Conservation (phyloP, 2,329 filamentous ascomycete species). For the Fusarium albosuccineum region DNA sequence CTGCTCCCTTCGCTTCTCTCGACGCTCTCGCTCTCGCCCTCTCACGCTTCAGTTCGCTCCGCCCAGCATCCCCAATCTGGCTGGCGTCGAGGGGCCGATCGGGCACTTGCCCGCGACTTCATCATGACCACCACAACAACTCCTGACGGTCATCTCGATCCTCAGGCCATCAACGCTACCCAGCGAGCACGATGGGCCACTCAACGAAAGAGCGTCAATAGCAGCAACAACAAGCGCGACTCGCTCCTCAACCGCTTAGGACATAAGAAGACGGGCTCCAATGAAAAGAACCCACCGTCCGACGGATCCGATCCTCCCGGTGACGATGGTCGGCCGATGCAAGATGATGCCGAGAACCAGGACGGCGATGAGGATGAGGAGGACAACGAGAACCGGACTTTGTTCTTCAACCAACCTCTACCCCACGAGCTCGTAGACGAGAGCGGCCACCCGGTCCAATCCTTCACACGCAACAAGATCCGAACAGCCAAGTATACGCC, state of each 20-base stretch:
- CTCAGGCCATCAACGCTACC: constrained; percentile 55
- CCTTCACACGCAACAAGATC: constrained; percentile 94
- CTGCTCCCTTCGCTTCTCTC: constrained; percentile 29
- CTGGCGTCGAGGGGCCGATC: constrained; percentile 54
- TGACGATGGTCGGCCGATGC: constrained; percentile 43
- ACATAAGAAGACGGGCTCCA: constrained; percentile 70
- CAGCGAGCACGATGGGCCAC: constrained; percentile 96
- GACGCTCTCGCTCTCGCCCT: constrained; percentile 18
- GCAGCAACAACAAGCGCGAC: constrained; percentile 81
- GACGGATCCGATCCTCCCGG: constrained; percentile 46
- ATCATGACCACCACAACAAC: constrained; percentile 52
- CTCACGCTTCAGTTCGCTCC: constrained; percentile 30
- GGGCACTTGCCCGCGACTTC: constrained; percentile 55
- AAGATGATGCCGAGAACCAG: constrained; percentile 50
- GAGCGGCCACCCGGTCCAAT: constrained; percentile 77
- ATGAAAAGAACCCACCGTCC: constrained; percentile 75
- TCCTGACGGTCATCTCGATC: constrained; percentile 45
- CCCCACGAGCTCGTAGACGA: constrained; percentile 82
- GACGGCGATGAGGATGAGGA: constrained; percentile 57
- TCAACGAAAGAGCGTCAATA: constrained; percentile 83
- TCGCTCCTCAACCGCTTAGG: constrained; percentile 85
- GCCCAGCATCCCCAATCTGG: constrained; percentile 49
- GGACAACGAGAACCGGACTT: constrained; percentile 63
- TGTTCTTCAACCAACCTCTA: constrained; percentile 90
- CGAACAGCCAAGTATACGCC: constrained; percentile 98